Conservation (phyloP, 805 yeast species). For the Starmerella ratchasimensis region DNA sequence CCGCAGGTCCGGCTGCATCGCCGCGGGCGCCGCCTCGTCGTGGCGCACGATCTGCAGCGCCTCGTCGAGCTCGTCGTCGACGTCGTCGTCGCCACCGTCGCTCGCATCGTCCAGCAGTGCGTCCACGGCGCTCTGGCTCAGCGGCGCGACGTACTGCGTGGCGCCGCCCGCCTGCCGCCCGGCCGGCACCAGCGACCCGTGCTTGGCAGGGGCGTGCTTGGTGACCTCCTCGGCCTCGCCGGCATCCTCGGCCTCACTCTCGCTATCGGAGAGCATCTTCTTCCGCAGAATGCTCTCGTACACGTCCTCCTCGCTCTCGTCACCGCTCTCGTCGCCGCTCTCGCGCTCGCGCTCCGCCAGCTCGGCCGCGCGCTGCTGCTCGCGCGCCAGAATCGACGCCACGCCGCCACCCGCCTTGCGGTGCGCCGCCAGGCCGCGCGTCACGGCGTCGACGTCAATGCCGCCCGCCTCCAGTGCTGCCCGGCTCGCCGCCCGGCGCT, state of each 20-base stretch:
- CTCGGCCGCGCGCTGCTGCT: too few species aligned
- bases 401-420: conserved; percentile 10
- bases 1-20: background rate
- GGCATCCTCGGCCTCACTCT: background rate
- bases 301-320: background rate
- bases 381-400: conserved; percentile 14
- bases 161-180: too few species aligned
- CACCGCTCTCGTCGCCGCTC: conserved; percentile 7
- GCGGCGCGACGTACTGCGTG: too few species aligned
- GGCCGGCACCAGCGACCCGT: too few species aligned
- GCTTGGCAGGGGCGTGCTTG: too few species aligned
- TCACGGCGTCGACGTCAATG: conserved; percentile 11
- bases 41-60: background rate
- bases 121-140: too few species aligned
- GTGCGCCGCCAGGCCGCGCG: conserved; percentile 3
- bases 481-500: conserved; percentile 3
- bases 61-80: background rate
- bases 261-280: background rate
- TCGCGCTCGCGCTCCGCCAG: too few species aligned
- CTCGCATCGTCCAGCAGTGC: background rate
- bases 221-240: too few species aligned
- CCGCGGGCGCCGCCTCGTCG: background rate
- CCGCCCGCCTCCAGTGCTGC: conserved; percentile 12
- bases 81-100: background rate
- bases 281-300: conserved; percentile 5